Base-by-base conservation (phyloP, 2,329 filamentous ascomycete species). In the Fusarium goolgardi region DNA sequence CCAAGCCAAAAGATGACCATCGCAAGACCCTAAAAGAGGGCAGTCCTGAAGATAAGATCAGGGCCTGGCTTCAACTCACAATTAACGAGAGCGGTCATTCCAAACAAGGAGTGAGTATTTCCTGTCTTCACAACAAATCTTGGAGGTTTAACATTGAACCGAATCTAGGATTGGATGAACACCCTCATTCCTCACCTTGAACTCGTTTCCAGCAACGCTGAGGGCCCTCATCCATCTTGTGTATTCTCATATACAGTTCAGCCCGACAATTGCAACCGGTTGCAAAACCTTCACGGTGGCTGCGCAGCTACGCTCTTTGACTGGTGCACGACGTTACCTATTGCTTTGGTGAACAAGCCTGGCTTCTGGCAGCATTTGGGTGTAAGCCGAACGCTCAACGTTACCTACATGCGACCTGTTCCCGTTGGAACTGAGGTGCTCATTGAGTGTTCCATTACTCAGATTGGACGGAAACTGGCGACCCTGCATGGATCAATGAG, bases 261-360 rank as follows among this genome's bases (percentile, higher is more conserved):
- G 57, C 76, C 78, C 0, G 69, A 78, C 5, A 84, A 90, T 78
- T 83, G 81, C 76, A 90, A 90, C 76, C 77, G 81, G 8, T 59
- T 84, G 16, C 76, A 77, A 27, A 89, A 84, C 77, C 78, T 90
- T 55, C 88, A 90, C 73, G 88, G 87, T 54, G 88, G 88, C 20
- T 89, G 87, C 65, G 83, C 87, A 0, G 85, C 91, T 4, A 89
- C 89, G 0, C 78, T 93, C 6, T 89, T 92, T 69, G 91, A 93
- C 78, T 80, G 86, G 59, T 84, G 86, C 70, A 92, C 91, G 0
- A 87, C 86, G 5, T 75, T 87, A 20, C 81, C 87, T 5, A 77
- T 92, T 15, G 77, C 84, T 12, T 82, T 89, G 37, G 76, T 90
- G 52, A 83, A 84, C 44, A 80, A 79, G 23, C 86, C 85, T 0